Base-by-base conservation (phyloP, 371 early-diverging fungal genomes). In the Mucor mucedo region DNA sequence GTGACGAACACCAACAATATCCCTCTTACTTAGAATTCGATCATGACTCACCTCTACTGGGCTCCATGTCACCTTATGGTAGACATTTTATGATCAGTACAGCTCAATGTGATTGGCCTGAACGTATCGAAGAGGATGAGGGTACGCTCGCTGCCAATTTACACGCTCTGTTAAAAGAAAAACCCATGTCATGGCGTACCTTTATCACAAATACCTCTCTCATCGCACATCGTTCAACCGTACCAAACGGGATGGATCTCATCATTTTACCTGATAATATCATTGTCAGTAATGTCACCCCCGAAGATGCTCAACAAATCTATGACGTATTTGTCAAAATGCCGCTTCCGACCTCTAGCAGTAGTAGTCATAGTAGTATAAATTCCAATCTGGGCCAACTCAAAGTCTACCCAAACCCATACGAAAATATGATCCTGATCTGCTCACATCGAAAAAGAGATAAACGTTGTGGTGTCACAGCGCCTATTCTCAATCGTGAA, bases 361-460 rank as follows among this genome's bases (percentile, higher is more conserved):
- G 56, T 60, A 68, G 21, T 21, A 21, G 21, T 21, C 21, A 21
- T 14, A 38, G 32, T 11, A 60, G 62, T 16, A 47, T 54, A 27
- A 47, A 54, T n/a, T 45, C 30, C 4, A 48, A 71, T 56, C 41
- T 58, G 14, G 58, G 68, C 16, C 68, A 69, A 39, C 60, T 78
- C 45, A 42, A 44, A 0, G 84, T 80, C 0, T 70, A 76, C 11
- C 75, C 75, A 13, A 79, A 79, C 13, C 81, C 83, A 0, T 83
- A 83, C 55, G 62, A 74, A 5, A 77, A 80, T 7, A 76, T 83
- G 60, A 77, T 93, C 7, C 72, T 93, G 65, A 89, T 93, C 32
- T 93, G 94, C 69, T 88, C 89, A 7, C 94, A 93, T 73, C 80
- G 82, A 58, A 85, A 84, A 57, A 80, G 94, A 48, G 94, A 93